A percentile compares a stretch with the other conserved stretches of the same genome.
Conservation (phyloP, 2,329 filamentous ascomycete species). For the Didymosphaeria variabile region DNA sequence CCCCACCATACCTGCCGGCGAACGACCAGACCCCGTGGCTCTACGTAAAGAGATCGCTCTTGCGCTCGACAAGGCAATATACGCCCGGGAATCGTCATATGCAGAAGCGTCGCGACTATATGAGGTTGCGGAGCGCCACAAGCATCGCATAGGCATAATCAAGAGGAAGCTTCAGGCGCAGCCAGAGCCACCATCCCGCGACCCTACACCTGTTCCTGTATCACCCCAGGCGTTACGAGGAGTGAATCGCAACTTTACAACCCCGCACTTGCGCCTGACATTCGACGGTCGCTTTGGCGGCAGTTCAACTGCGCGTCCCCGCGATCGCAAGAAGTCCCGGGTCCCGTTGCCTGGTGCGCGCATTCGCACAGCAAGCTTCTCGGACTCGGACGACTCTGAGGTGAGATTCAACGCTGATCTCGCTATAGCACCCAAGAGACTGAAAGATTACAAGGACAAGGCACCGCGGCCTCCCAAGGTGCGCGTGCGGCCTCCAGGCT, state of each 20-base stretch:
- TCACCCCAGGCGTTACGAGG: conserved; percentile 55
- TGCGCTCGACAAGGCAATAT: conserved; percentile 63
- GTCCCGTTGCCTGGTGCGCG: conserved; percentile 26
- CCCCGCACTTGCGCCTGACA: conserved; percentile 41
- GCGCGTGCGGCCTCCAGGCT: conserved; percentile 53
- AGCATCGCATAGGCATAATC: conserved; percentile 66
- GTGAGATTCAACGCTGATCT: conserved; percentile 30
- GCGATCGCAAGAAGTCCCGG: conserved; percentile 34
- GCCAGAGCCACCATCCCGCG: conserved; percentile 67
- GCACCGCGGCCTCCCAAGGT: conserved; percentile 53
- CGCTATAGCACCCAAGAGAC: conserved; percentile 26
- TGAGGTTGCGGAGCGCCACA: conserved; percentile 66
- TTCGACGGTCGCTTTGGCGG: conserved; percentile 37
- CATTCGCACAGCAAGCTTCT: conserved; percentile 27
- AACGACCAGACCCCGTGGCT: conserved; percentile 60
- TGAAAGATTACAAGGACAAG: conserved; percentile 42
- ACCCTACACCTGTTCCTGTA: conserved; percentile 63
- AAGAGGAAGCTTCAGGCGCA: conserved; percentile 69
- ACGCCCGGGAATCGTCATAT: conserved; percentile 63
- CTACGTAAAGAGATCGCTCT: conserved; percentile 66
- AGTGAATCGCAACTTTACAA: conserved; percentile 34
- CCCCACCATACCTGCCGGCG: conserved; percentile 58
- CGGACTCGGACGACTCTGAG: conserved; percentile 31
- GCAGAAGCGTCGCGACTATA: conserved; percentile 66
- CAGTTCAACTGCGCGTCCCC: conserved; percentile 28